These are phyloP conservation scores for Porcisia hertigi DNA, from an alignment of 208 protist genomes.

Conservation along the genomic window DNA sequence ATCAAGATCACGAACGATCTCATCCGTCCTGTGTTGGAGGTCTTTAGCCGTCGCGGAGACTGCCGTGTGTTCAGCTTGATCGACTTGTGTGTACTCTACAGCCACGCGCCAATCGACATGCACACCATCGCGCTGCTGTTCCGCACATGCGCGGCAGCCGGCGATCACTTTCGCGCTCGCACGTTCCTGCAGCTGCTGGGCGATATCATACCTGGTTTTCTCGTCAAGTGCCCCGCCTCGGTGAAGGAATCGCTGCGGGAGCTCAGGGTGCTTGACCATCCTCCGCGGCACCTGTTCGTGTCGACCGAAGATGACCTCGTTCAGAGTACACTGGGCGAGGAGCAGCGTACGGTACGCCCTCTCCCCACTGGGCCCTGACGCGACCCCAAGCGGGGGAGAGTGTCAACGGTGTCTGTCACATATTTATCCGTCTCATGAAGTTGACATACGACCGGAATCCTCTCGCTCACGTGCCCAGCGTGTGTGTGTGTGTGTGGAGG, in stretches of 20 bases:
- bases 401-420: not conserved
- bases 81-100: slow-evolving; percentile 85
- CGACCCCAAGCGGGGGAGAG: not conserved
- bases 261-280: slow-evolving; percentile 55
- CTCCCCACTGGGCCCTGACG: slow-evolving; percentile 19
- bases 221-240: slow-evolving; percentile 57
- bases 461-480: too few relatives aligned
- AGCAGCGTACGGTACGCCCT: slow-evolving; percentile 16
- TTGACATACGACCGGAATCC: too few relatives aligned
- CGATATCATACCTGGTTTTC: slow-evolving; percentile 80
- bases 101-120: slow-evolving; percentile 72
- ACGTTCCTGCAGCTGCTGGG: slow-evolving; percentile 73
- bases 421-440: not conserved
- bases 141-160: slow-evolving; percentile 68
- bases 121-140: slow-evolving; percentile 75
- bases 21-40: slow-evolving; percentile 58
- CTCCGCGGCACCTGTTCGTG: slow-evolving; percentile 65
- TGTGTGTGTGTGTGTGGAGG: not conserved
- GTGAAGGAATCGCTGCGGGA: slow-evolving; percentile 58
- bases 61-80: slow-evolving; percentile 88
- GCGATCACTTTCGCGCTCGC: slow-evolving; percentile 78
- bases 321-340: slow-evolving; percentile 31
- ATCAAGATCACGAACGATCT: slow-evolving; percentile 71
- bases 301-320: slow-evolving; percentile 47
- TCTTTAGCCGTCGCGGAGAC: slow-evolving; percentile 70